Evolutionary conservation across 768 basidiomycete species (phyloP).

Genomic region (Baorangia bicolor): DNA sequence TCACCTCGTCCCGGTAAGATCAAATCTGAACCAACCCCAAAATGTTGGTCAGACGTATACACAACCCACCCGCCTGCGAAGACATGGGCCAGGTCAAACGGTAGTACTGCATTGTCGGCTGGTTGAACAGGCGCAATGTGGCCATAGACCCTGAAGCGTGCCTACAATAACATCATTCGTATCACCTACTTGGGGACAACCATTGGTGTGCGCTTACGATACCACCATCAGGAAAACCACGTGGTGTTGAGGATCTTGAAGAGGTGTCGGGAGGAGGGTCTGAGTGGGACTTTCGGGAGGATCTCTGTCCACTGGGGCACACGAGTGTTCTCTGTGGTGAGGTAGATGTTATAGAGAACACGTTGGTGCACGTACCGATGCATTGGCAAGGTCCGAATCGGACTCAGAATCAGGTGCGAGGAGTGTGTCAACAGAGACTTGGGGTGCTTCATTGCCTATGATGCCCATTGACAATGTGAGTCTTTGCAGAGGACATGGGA

Average conservation of each 20-base stretch:
- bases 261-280: conserved; percentile 85
- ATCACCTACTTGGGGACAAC: background rate
- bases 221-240: conserved; percentile 82
- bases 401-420: conserved; percentile 42
- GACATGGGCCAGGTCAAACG: conserved; percentile 88
- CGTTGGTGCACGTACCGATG: conserved; percentile 45
- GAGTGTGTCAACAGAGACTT: conserved; percentile 72
- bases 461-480: background rate
- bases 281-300: conserved; percentile 71
- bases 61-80: conserved; percentile 86
- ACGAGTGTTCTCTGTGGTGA: background rate
- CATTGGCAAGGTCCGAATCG: conserved; percentile 45
- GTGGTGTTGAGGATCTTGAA: conserved; percentile 65
- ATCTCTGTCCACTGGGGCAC: conserved; percentile 71
- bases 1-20: conserved; percentile 84
- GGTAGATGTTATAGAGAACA: background rate
- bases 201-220: conserved; percentile 51
- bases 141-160: conserved; percentile 91
- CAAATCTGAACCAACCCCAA: conserved; percentile 87
- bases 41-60: conserved; percentile 91
- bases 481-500: background rate
- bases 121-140: conserved; percentile 67
- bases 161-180: conserved; percentile 44
- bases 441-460: conserved; percentile 83
- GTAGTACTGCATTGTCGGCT: conserved; percentile 36